Evolutionary conservation across 495 filamentous ascomycete genomes (phyloP), one percentile per base, ranked within the genome.

Genomic region (Lindgomyces ingoldianus): DNA sequence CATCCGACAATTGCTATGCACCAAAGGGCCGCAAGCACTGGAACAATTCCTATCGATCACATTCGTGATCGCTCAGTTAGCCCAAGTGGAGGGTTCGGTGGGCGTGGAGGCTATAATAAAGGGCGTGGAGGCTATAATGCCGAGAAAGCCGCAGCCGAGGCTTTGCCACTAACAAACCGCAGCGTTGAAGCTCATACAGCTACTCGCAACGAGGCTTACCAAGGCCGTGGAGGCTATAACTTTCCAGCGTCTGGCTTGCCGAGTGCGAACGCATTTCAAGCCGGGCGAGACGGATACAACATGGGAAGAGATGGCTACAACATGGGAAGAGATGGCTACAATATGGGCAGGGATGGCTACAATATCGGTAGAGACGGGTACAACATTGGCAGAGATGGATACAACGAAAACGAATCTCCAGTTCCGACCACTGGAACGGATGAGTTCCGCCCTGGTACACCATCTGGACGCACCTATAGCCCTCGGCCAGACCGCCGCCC

Each of bases 381-480:
- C 66, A 69, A 69, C 25, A 52, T n/a, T 4, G 18, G 67, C 0
- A 30, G 67, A 6, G 67, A 69, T 25, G 67, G 67, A 0, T 69
- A 69, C 51, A 69, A 69, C 42, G 27, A 69, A 62, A 60, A 10
- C 16, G 68, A 71, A 36, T 60, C 55, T 1, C 55, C 54, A 18
- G 39, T 67, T 19, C 64, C 64, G 11, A 67, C 64, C 14, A 57
- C 65, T 27, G 44, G 19, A 18, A 62, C 45, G 6, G 65, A 68
- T 16, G 65, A 63, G 21, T 68, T 63, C 52, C 65, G 59, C 11
- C 65, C 65, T 16, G 65, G 65, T 29, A 68, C 65, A n/a, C 65
- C 65, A 1, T 25, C 25, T 51, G 62, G 68, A 25, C 68, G 68
- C 18, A 60, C 64, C 19, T 57, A 62, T 27, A 68, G 64, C 39